Percentiles rank a stretch among this genome's conserved stretches.
These are phyloP conservation scores for Colletotrichum gigasporum DNA, from an alignment of 2,329 filamentous ascomycete species.

Conservation along the genomic window DNA sequence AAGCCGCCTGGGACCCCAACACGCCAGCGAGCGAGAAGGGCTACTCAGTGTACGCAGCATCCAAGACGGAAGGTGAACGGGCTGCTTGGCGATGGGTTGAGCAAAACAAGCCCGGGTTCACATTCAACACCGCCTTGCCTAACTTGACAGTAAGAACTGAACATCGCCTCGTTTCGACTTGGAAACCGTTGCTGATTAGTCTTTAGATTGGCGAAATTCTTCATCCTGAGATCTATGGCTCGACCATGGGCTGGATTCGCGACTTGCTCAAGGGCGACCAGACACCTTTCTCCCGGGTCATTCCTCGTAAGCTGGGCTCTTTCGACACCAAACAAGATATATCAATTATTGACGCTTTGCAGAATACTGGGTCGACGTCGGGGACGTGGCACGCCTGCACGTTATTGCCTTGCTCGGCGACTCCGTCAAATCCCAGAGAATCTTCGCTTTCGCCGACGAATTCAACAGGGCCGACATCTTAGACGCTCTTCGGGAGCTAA, in stretches of 20 bases:
- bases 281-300: not conserved
- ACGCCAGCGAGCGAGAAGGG: conserved; percentile 40
- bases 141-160: conserved; percentile 35
- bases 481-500: conserved; percentile 3
- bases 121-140: conserved; percentile 41
- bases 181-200: not conserved
- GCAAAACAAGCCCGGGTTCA: conserved; percentile 43
- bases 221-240: conserved; percentile 29
- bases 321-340: not conserved
- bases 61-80: conserved; percentile 48
- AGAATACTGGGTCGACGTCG: conserved; percentile 57
- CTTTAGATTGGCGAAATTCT: conserved; percentile 24
- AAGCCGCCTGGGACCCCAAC: conserved; percentile 47
- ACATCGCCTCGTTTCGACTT: not conserved
- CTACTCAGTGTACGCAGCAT: conserved; percentile 44
- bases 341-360: not conserved
- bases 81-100: conserved; percentile 49
- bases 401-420: conserved; percentile 59
- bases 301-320: conserved; percentile 3
- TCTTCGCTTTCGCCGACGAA: conserved; percentile 60
- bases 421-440: conserved; percentile 54
- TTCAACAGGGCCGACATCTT: conserved; percentile 23
- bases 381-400: conserved; percentile 61
- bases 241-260: conserved; percentile 28
- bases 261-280: conserved; percentile 17